Evolutionary conservation across 2,329 filamentous ascomycete genomes (phyloP), one percentile per base, ranked within the genome.

Genomic region (Cercospora janseana): DNA sequence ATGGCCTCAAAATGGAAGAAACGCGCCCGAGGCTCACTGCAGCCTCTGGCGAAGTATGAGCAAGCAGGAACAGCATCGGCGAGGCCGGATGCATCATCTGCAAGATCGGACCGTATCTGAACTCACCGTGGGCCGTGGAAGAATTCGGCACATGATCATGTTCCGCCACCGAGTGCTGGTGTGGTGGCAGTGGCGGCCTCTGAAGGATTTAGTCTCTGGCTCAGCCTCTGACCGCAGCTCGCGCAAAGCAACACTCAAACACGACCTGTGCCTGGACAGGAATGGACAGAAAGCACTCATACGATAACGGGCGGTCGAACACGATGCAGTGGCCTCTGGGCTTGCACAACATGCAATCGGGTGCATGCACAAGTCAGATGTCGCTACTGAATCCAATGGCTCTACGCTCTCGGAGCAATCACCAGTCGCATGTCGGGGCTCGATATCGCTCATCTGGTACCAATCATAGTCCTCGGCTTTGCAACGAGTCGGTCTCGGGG

Each of bases 401-500:
- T 40, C 35, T 23, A 40, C 35, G 20, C 23, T 24, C 20, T 40
- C 20, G 43, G 29, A 34, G 29, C 29, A 23, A 20, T 23, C 21
- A n/a, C 43, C 29, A 13, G 16, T 9, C 16, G 21, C 41, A 31
- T 34, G 28, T 16, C 13, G 8, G 4, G 13, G 9, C 15, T 29
- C 35, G 45, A 23, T 27, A 28, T 38, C 26, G 35, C 35, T 28
- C 28, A 18, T 29, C 9, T 35, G 45, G 44, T 52, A 52, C 45
- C 24, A 42, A 38, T 44, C 35, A 52, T 52, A 27, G 9, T 40
- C 38, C 28, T 15, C 23, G 13, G 32, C 29, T 18, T 27, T n/a
- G 45, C 24, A 45, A 24, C 26, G 23, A 13, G 21, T 47, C n/a
- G n/a, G n/a, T n/a, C n/a, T n/a, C n/a, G 34, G 34, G 34, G 34